phyloP scores from a whole-genome alignment of 805 yeast species.

The Yamadazyma endophytica region DNA sequence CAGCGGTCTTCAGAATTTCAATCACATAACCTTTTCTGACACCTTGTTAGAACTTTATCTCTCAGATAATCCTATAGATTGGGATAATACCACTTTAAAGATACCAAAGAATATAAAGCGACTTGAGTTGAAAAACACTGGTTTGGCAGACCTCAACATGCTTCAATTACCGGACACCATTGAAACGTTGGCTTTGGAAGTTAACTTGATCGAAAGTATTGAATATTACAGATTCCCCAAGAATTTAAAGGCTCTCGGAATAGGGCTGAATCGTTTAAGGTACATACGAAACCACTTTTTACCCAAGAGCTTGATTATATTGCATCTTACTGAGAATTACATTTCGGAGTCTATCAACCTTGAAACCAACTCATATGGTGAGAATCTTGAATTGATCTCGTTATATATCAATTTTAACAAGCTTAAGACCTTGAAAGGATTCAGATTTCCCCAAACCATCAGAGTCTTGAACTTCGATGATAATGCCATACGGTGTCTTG shows the following conservation, averaged over 20 bases:
- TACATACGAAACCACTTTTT: slow-evolving; percentile 7
- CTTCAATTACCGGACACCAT: slow-evolving; percentile 14
- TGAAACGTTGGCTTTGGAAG: slow-evolving; percentile 13
- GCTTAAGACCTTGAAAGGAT: slow-evolving; percentile 10
- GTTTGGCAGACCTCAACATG: slow-evolving; percentile 8
- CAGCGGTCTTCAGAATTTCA: slow-evolving; percentile 1
- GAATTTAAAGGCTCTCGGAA: slow-evolving; percentile 11
- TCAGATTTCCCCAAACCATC: slow-evolving; percentile 11
- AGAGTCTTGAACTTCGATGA: slow-evolving; percentile 15
- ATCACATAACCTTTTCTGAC: slow-evolving; percentile 5
- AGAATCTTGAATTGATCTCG: slow-evolving; percentile 9
- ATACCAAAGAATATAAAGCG: slow-evolving; percentile 11
- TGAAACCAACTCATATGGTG: slow-evolving; percentile 9
- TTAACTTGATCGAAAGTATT: slow-evolving; percentile 13
- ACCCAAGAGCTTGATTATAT: slow-evolving; percentile 8
- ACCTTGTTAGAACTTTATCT: slow-evolving; percentile 10
- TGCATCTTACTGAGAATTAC: slow-evolving; percentile 17
- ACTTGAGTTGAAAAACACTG: slow-evolving; percentile 14
- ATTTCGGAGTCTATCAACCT: slow-evolving; percentile 12
- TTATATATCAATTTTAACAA: slow-evolving; percentile 14
- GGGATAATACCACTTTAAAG: slow-evolving; percentile 8
- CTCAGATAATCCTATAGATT: slow-evolving; percentile 17
- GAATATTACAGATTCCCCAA: slow-evolving; percentile 14
- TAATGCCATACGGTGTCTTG: slow-evolving; percentile 9
- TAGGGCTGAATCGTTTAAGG: slow-evolving; percentile 15